Percentiles rank a stretch among this genome's conserved stretches.
These are phyloP conservation scores for Dictyostelium capitatum DNA, from an alignment of 78 protist species.

Conservation along the genomic window DNA sequence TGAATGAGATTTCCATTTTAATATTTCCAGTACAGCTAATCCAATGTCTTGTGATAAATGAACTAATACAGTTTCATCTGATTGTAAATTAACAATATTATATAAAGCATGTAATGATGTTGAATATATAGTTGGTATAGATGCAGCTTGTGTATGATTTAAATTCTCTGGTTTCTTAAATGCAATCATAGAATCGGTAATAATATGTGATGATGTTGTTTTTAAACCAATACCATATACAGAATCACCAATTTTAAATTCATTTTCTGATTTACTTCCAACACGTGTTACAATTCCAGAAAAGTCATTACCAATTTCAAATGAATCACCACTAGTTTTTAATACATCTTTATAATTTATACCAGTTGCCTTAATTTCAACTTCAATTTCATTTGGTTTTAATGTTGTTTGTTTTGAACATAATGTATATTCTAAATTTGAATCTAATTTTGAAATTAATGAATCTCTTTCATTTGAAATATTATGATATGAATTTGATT, in stretches of 20 bases:
- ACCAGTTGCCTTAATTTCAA: neutral
- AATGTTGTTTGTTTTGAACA: neutral
- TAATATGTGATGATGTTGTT: neutral
- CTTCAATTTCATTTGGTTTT: constrained; percentile 12
- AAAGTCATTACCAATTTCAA: neutral
- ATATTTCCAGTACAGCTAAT: neutral
- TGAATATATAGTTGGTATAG: constrained; percentile 4
- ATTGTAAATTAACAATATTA: neutral
- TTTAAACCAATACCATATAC: neutral
- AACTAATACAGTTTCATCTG: constrained; percentile 27
- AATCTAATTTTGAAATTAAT: neutral
- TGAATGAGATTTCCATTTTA: constrained; percentile 32
- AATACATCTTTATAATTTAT: neutral
- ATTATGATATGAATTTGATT: neutral
- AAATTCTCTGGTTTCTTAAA: constrained; percentile 4
- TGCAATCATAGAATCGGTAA: neutral
- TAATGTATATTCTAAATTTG: neutral
- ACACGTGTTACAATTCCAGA: neutral
- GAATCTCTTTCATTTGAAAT: neutral
- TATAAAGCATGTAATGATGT: neutral
- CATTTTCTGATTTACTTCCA: neutral
- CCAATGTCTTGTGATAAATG: constrained; percentile 59
- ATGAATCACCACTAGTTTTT: neutral
- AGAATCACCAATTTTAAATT: constrained; percentile 4
- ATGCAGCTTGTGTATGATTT: constrained; percentile 14